These are phyloP conservation scores for Phaeosphaeria sp. DNA, from an alignment of 2,329 filamentous ascomycete species.

Conservation along the genomic window DNA sequence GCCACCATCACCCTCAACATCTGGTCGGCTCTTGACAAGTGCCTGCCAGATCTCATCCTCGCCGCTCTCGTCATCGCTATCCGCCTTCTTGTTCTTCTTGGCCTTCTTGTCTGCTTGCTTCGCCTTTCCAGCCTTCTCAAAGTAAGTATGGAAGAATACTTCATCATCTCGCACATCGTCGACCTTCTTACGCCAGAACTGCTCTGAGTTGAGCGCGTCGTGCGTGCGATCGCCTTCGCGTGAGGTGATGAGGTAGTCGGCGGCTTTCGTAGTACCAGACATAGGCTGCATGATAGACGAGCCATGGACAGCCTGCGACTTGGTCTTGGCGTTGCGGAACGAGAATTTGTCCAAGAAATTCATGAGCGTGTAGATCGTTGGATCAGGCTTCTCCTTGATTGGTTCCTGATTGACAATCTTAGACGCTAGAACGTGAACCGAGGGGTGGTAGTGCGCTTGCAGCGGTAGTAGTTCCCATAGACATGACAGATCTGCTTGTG, in stretches of 20 bases:
- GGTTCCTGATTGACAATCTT: constrained; percentile 73
- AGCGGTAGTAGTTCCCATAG: constrained; percentile 91
- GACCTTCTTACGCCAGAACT: constrained; percentile 91
- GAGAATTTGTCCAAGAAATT: constrained; percentile 98
- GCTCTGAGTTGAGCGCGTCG: constrained; percentile 80
- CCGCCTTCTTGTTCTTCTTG: constrained; percentile 57
- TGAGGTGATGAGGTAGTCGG: constrained; percentile 67
- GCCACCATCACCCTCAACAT: constrained; percentile 73
- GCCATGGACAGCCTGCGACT: constrained; percentile 68
- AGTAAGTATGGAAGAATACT: constrained; percentile 98
- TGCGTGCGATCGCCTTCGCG: constrained; percentile 65
- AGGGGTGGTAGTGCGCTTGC: constrained; percentile 87
- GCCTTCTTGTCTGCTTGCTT: constrained; percentile 64
- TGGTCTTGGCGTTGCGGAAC: constrained; percentile 89
- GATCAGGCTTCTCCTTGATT: constrained; percentile 85
- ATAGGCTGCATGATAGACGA: constrained; percentile 97
- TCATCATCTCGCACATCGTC: constrained; percentile 89
- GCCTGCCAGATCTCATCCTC: constrained; percentile 93
- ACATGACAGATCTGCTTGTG: constrained; percentile 90
- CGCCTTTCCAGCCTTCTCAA: constrained; percentile 69
- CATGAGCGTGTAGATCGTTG: constrained; percentile 87
- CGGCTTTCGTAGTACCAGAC: constrained; percentile 65
- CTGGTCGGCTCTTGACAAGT: constrained; percentile 79
- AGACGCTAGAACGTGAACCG: constrained; percentile 82
- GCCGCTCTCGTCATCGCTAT: constrained; percentile 59